Percentiles rank a stretch among this genome's conserved stretches.
These are phyloP conservation scores for Trichophyton rubrum DNA, from an alignment of 2,329 filamentous ascomycete species.

Conservation along the genomic window DNA sequence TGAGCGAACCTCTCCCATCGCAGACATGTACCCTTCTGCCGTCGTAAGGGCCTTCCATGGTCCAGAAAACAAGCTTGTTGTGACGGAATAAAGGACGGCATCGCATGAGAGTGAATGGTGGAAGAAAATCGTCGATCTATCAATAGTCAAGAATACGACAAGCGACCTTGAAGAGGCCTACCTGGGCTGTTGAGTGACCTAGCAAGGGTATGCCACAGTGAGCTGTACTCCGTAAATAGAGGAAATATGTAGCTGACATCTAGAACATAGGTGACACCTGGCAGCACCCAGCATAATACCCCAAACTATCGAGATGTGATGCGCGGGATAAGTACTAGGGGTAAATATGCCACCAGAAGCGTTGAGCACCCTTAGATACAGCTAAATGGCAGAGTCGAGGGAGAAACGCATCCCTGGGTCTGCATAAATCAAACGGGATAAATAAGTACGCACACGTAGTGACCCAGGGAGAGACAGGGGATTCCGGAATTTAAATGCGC, in stretches of 20 bases:
- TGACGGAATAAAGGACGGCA: background rate
- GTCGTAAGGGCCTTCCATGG: background rate
- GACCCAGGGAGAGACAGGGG: background rate
- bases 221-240: background rate
- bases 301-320: background rate
- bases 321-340: background rate
- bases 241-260: background rate
- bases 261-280: conserved; percentile 3
- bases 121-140: background rate
- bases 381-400: background rate
- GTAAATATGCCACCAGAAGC: background rate
- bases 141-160: background rate
- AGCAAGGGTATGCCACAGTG: background rate
- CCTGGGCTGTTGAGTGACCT: background rate
- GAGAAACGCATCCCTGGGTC: background rate
- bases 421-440: conserved; percentile 1
- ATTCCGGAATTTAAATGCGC: conserved; percentile 4
- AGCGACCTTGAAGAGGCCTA: background rate
- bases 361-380: background rate
- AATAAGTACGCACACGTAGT: background rate
- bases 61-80: background rate
- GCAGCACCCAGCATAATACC: background rate
- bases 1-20: background rate
- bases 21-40: background rate
- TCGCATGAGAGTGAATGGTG: background rate